Conservation (phyloP, 306 rosid genomes). For the Boehmeria nivea region DNA sequence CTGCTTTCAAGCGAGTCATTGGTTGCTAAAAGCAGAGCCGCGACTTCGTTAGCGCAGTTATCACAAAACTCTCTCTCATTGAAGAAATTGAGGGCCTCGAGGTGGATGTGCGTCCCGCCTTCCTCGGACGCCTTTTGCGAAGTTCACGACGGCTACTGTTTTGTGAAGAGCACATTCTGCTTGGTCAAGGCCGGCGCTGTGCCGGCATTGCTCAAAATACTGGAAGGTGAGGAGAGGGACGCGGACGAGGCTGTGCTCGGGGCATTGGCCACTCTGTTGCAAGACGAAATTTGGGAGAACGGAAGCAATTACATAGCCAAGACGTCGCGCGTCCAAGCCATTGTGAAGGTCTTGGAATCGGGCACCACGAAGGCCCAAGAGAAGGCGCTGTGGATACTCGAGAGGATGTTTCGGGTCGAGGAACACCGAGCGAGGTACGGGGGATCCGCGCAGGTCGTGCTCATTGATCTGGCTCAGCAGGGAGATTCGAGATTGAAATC, state of each 20-base stretch:
- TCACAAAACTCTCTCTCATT: conserved; percentile 68
- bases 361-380: conserved; percentile 59
- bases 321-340: conserved; percentile 49
- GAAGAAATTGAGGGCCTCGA: conserved; percentile 39
- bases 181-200: conserved; percentile 75
- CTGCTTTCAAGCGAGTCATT: conserved; percentile 54
- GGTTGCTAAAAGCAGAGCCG: conserved; percentile 60
- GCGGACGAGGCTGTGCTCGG: conserved; percentile 65
- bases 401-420: conserved; percentile 62
- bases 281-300: conserved; percentile 67
- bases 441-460: conserved; percentile 66
- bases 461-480: conserved; percentile 71
- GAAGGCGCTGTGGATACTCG: conserved; percentile 78
- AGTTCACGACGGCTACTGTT: conserved; percentile 68
- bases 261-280: conserved; percentile 70
- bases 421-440: conserved; percentile 57
- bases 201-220: conserved; percentile 46
- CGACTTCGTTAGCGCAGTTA: conserved; percentile 66
- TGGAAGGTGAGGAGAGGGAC: conserved; percentile 59
- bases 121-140: conserved; percentile 51
- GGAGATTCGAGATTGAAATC: conserved; percentile 73
- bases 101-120: conserved; percentile 67
- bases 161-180: conserved; percentile 64
- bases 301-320: conserved; percentile 64
- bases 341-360: conserved; percentile 48